A percentile compares a stretch with the other conserved stretches of the same genome.
These are phyloP conservation scores for Beta corolliflora DNA, from an alignment of 179 eudicot genomes.

Conservation along the genomic window DNA sequence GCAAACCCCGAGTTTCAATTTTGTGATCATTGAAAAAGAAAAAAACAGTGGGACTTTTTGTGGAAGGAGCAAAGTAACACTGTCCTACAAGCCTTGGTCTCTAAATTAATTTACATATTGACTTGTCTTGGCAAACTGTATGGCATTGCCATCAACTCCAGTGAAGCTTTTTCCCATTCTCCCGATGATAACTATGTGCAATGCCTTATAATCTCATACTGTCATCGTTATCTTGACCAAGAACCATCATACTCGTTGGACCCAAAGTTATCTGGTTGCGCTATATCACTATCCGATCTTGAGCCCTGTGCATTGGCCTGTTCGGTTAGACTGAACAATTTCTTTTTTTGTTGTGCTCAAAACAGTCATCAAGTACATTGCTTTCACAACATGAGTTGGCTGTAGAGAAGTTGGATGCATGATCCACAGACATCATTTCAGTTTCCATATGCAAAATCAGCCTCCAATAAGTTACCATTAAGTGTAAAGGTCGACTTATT, in stretches of 20 bases:
- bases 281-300: constrained; percentile 17
- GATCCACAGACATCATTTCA: background rate
- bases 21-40: no score
- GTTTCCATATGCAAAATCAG: no score
- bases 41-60: no score
- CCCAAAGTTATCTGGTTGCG: constrained; percentile 29
- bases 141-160: constrained; percentile 93
- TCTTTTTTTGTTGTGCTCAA: constrained; percentile 22
- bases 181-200: background rate
- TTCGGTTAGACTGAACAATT: constrained; percentile 20
- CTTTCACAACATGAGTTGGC: constrained; percentile 5
- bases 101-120: constrained; percentile 39
- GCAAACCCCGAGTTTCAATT: no score
- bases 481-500: no score
- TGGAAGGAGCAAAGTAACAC: no score
- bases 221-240: constrained; percentile 30
- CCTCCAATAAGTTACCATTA: no score
- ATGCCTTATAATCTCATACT: constrained; percentile 13
- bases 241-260: constrained; percentile 25
- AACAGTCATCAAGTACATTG: constrained; percentile 25
- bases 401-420: background rate
- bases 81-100: no score
- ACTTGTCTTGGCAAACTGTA: constrained; percentile 81
- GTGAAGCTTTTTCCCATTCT: constrained; percentile 32
- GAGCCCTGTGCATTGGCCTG: constrained; percentile 20